Evolutionary conservation across 179 eudicot species (phyloP).

Genomic region (Patellifolia procumbens): DNA sequence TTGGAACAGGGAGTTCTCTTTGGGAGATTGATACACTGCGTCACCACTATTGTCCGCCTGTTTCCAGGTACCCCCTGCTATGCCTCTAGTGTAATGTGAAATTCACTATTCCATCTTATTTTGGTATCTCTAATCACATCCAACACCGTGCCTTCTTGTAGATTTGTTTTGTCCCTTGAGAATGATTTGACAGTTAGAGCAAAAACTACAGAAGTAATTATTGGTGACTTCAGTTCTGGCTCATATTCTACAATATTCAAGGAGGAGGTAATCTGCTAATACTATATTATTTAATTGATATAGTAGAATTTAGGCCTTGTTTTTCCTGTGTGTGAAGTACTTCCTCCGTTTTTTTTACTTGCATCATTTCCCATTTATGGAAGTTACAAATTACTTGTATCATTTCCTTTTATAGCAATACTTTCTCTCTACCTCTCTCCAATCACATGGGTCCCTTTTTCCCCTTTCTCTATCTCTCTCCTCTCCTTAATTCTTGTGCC

Average conservation of each 20-base stretch:
- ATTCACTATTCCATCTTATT: neutral
- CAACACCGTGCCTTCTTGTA: slow-evolving; percentile 24
- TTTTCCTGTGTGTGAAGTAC: neutral
- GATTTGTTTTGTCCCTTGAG: slow-evolving; percentile 78
- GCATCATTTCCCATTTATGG: no score
- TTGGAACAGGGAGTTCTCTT: slow-evolving; percentile 79
- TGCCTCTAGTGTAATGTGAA: neutral
- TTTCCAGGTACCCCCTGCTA: slow-evolving; percentile 62
- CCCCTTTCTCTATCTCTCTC: no score
- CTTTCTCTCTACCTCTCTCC: no score
- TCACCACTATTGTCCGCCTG: slow-evolving; percentile 87
- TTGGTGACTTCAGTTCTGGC: slow-evolving; percentile 84
- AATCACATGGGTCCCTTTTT: no score
- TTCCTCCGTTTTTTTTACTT: no score
- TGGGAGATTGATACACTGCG: slow-evolving; percentile 89
- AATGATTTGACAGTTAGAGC: slow-evolving; percentile 80
- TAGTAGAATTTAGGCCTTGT: neutral
- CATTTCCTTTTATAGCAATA: no score
- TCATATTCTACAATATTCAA: slow-evolving; percentile 81
- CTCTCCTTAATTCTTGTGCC: no score
- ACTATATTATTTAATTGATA: neutral
- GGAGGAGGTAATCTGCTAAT: slow-evolving; percentile 64
- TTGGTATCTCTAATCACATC: neutral
- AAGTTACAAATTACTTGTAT: no score
- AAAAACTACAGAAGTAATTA: slow-evolving; percentile 62